phyloP scores from a whole-genome alignment of 768 basidiomycete genomes.

The Lentinula boryana region DNA sequence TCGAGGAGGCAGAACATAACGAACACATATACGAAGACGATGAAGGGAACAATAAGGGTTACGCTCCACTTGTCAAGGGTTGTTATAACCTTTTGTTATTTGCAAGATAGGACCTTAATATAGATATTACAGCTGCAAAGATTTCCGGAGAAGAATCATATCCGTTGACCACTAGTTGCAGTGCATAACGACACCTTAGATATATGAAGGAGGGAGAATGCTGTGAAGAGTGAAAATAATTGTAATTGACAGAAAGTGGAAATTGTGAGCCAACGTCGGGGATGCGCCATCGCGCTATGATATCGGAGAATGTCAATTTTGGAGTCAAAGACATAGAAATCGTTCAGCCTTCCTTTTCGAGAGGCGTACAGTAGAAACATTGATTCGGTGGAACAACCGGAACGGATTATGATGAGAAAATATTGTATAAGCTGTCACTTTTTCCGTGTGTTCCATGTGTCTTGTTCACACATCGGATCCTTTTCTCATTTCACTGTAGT shows the following conservation, averaged over 20 bases:
- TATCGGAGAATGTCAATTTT: neutral
- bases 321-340: neutral
- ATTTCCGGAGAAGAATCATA: conserved; percentile 40
- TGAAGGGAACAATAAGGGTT: neutral
- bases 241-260: neutral
- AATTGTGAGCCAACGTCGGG: neutral
- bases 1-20: neutral
- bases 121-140: conserved; percentile 17
- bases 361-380: neutral
- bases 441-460: neutral
- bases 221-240: neutral
- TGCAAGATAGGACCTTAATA: conserved; percentile 24
- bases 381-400: neutral
- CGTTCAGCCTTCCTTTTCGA: neutral
- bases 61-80: neutral
- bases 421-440: neutral
- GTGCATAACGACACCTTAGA: conserved; percentile 6
- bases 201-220: neutral
- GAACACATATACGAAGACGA: neutral
- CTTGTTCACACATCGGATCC: neutral
- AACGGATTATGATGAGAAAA: neutral
- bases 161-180: conserved; percentile 36
- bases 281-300: conserved; percentile 1
- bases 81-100: conserved; percentile 17
- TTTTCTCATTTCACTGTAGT: neutral